Evolutionary conservation across 1,284 basidiomycete genomes (phyloP).

Genomic region (Cutaneotrichosporon sp.): DNA sequence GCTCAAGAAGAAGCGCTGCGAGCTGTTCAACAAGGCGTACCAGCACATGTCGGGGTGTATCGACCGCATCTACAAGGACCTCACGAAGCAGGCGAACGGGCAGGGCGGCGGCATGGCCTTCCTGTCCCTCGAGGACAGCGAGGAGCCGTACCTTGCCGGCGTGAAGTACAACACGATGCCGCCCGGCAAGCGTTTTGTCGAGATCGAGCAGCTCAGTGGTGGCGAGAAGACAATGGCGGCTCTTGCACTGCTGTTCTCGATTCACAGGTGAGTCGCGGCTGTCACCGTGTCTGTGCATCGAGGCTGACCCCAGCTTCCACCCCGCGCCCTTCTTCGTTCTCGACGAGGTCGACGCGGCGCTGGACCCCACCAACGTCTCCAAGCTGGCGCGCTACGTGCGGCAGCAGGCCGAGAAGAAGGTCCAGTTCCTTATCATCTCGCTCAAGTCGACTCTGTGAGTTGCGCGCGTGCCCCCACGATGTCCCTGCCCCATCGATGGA

Average conservation of each 20-base stretch:
- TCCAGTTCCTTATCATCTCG: constrained; percentile 98
- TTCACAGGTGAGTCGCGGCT: constrained; percentile 69
- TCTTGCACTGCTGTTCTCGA: constrained; percentile 90
- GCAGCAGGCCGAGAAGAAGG: constrained; percentile 63
- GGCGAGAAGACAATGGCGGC: constrained; percentile 99
- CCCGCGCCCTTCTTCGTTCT: constrained; percentile 98
- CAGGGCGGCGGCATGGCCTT: constrained; percentile 92
- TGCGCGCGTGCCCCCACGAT: neutral
- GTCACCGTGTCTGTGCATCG: neutral
- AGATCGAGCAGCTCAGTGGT: constrained; percentile 98
- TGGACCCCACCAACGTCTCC: constrained; percentile 94
- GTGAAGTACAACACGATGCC: constrained; percentile 99
- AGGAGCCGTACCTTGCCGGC: constrained; percentile 95
- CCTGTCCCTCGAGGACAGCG: constrained; percentile 90
- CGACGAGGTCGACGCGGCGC: constrained; percentile 96
- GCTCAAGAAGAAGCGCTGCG: constrained; percentile 79
- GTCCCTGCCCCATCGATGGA: too few species aligned
- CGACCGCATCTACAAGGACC: constrained; percentile 95
- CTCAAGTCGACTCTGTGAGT: constrained; percentile 60
- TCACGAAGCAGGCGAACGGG: constrained; percentile 76
- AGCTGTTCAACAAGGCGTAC: constrained; percentile 95
- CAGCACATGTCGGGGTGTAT: constrained; percentile 93
- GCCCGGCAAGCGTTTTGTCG: constrained; percentile 97
- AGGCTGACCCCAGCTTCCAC: constrained; percentile 69
- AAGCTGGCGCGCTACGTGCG: constrained; percentile 90